These are phyloP conservation scores for Camelina laxa DNA, from an alignment of 345 rosid genomes.

Conservation along the genomic window DNA sequence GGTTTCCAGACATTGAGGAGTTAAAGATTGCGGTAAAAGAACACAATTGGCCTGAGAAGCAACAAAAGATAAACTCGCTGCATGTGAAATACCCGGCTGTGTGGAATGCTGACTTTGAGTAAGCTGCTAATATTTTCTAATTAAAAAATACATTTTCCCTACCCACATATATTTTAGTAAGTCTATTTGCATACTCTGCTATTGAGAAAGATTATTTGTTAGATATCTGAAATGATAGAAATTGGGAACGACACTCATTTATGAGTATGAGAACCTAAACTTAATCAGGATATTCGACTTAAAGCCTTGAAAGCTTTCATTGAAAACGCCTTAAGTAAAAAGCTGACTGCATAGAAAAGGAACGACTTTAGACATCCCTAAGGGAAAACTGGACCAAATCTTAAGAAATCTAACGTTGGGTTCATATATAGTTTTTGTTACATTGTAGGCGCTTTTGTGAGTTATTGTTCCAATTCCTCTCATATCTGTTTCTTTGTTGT, in stretches of 20 bases:
- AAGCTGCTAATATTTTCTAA: conserved; percentile 46
- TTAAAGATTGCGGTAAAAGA: conserved; percentile 70
- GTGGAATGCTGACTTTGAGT: conserved; percentile 60
- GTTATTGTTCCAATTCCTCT: conserved; percentile 20
- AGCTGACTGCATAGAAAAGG: conserved; percentile 6
- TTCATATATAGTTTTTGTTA: conserved; percentile 21
- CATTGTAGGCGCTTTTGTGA: conserved; percentile 15
- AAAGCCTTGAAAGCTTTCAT: not conserved
- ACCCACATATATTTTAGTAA: conserved; percentile 8
- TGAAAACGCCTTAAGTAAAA: conserved; percentile 3
- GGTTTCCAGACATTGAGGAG: conserved; percentile 73
- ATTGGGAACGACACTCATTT: conserved; percentile 1
- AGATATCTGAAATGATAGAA: conserved; percentile 2
- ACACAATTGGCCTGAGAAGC: conserved; percentile 70
- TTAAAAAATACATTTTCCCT: conserved; percentile 2
- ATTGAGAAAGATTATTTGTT: conserved; percentile 8
- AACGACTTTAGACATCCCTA: not conserved
- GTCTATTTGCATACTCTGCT: conserved; percentile 17
- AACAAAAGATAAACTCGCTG: conserved; percentile 63
- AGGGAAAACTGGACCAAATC: conserved; percentile 16
- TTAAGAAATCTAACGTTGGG: conserved; percentile 1
- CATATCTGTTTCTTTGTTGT: conserved; percentile 42
- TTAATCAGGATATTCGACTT: conserved; percentile 7
- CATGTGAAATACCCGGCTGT: conserved; percentile 67
- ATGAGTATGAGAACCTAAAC: conserved; percentile 16